Evolutionary conservation across 1,284 basidiomycete species (phyloP).

Genomic region (Athelia sp.): DNA sequence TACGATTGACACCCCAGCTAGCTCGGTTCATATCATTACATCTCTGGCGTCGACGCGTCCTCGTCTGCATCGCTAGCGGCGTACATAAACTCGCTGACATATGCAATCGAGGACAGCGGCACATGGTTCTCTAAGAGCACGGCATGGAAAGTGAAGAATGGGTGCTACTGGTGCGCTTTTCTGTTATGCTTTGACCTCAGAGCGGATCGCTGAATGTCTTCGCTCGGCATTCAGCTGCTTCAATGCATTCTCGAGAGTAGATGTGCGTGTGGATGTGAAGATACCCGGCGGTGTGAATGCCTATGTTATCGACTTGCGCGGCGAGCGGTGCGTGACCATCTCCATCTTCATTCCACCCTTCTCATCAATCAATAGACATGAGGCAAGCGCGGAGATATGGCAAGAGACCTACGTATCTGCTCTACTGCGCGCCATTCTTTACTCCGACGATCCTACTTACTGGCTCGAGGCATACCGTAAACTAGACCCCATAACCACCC

Average conservation of each 20-base stretch:
- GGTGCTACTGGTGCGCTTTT: slow-evolving; percentile 82
- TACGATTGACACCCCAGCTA: slow-evolving; percentile 24
- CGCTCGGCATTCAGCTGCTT: slow-evolving; percentile 68
- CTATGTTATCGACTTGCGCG: slow-evolving; percentile 91
- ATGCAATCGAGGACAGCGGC: slow-evolving; percentile 87
- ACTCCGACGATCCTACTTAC: slow-evolving; percentile 94
- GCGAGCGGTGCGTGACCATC: slow-evolving; percentile 68
- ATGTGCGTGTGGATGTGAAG: slow-evolving; percentile 96
- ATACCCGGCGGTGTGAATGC: slow-evolving; percentile 97
- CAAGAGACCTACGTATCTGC: slow-evolving; percentile 97
- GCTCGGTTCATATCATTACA: slow-evolving; percentile 92
- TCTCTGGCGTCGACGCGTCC: slow-evolving; percentile 96
- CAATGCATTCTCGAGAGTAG: slow-evolving; percentile 96
- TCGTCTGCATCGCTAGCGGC: slow-evolving; percentile 96
- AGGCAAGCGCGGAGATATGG: slow-evolving; percentile 92
- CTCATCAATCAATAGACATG: slow-evolving; percentile 53
- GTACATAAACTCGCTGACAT: slow-evolving; percentile 96
- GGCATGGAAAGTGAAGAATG: slow-evolving; percentile 91
- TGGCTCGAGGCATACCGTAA: slow-evolving; percentile 92
- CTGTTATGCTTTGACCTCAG: not conserved
- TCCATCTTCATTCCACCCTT: not conserved
- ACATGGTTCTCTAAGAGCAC: slow-evolving; percentile 90
- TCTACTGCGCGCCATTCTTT: slow-evolving; percentile 85
- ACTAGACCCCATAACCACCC: slow-evolving; percentile 89
- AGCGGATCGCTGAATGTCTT: slow-evolving; percentile 1